Evolutionary conservation across 768 basidiomycete genomes (phyloP), one percentile per base, ranked within the genome.

Genomic region (Phaffia tasmanica): DNA sequence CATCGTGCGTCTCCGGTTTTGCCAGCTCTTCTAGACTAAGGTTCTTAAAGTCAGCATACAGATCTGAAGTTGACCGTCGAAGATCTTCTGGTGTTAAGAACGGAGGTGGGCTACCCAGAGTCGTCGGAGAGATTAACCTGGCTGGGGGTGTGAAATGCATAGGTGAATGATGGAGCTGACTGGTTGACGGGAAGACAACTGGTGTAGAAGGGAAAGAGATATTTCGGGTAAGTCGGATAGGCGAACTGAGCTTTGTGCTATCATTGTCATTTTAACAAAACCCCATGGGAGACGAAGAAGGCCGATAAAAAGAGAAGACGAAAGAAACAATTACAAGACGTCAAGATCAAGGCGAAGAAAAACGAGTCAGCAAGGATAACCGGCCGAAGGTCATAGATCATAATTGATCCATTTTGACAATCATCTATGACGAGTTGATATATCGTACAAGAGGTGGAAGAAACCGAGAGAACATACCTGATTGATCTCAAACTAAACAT

Each of bases 11-110:
- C 18, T 61, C 58, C 1, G 30, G 32, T 29, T 48, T 23, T 30
- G 23, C 60, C 29, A 69, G 64, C 18, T 70, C 57, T 7, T 57
- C 53, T 27, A 58, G 57, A 16, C 60, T 42, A 0, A 61, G 63
- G 5, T 55, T 58, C 25, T 62, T 46, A 1, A 69, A 67, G 9
- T 69, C 72, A 23, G 57, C 65, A 63, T 72, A 74, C 19, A 74
- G 57, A 23, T 72, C 70, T 32, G 65, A 63, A 9, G 73, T 74
- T 25, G 73, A 65, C 3, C 65, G 53, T 14, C 30, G 1, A 16
- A 74, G 68, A 29, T 70, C 67, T 18, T 68, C 64, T 4, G 27
- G 46, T 1, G 62, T 61, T 32, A 74, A 54, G 3, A 51, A 21
- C 0, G 71, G 72, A 11, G 71, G 46, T 1, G 61, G n/a, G 27